Evolutionary conservation across 495 filamentous ascomycete genomes (phyloP).

Genomic region (Ramalina intermedia): DNA sequence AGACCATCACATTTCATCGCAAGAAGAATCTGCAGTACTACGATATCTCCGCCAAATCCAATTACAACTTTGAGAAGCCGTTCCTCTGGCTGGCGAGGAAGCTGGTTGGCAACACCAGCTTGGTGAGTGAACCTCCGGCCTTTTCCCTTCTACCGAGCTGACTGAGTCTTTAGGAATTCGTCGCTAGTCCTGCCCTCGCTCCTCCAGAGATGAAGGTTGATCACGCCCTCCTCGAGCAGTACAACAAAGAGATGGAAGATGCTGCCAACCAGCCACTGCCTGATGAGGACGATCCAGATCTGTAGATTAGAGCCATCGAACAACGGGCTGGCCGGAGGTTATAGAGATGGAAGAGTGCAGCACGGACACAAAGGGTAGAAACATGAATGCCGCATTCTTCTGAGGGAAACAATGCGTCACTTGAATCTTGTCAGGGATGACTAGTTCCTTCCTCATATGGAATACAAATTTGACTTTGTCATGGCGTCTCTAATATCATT

Average conservation of each 20-base stretch:
- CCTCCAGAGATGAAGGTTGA: slow-evolving; percentile 86
- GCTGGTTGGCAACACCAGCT: slow-evolving; percentile 80
- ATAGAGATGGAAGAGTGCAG: background rate
- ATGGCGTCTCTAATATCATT: too few relatives aligned
- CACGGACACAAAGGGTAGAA: too few relatives aligned
- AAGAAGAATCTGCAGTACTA: slow-evolving; percentile 99
- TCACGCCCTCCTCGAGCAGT: slow-evolving; percentile 60
- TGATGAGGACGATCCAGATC: slow-evolving; percentile 82
- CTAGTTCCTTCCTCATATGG: too few relatives aligned
- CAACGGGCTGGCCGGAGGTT: background rate
- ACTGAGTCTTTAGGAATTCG: slow-evolving; percentile 64
- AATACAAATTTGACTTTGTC: too few relatives aligned
- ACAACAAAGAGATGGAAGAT: slow-evolving; percentile 75
- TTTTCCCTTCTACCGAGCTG: slow-evolving; percentile 4
- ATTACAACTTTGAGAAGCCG: slow-evolving; percentile 99
- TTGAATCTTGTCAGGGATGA: too few relatives aligned
- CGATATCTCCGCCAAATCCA: slow-evolving; percentile 99
- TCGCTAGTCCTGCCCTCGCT: slow-evolving; percentile 84
- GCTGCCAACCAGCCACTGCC: slow-evolving; percentile 78
- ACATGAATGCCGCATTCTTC: background rate
- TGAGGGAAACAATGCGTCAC: too few relatives aligned
- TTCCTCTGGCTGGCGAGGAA: slow-evolving; percentile 99
- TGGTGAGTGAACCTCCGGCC: slow-evolving; percentile 45
- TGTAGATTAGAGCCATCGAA: slow-evolving; percentile 27
- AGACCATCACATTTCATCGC: slow-evolving; percentile 99